These are phyloP conservation scores for Suillus hirtellus DNA, from an alignment of 768 basidiomycete genomes.

Conservation along the genomic window DNA sequence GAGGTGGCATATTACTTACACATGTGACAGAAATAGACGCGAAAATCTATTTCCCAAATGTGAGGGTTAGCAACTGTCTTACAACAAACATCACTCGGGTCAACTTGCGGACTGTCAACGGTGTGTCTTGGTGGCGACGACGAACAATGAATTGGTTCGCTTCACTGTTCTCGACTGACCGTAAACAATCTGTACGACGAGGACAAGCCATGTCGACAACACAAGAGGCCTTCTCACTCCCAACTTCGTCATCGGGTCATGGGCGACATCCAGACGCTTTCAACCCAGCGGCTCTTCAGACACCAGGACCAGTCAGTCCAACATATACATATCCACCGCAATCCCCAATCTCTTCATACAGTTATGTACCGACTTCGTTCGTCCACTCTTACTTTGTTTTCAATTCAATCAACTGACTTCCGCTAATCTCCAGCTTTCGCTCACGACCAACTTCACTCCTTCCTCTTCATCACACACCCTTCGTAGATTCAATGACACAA, in stretches of 20 bases:
- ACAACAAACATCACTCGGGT: not conserved
- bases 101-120: not conserved
- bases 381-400: slow-evolving; percentile 15
- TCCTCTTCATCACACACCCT: slow-evolving; percentile 62
- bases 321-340: slow-evolving; percentile 81
- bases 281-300: slow-evolving; percentile 51
- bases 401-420: slow-evolving; percentile 7
- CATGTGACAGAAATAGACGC: slow-evolving; percentile 10
- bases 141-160: slow-evolving; percentile 71
- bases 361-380: slow-evolving; percentile 60
- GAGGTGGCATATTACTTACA: slow-evolving; percentile 8
- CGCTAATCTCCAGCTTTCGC: slow-evolving; percentile 32
- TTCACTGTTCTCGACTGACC: slow-evolving; percentile 59
- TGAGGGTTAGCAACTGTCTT: slow-evolving; percentile 7
- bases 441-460: slow-evolving; percentile 59
- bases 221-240: slow-evolving; percentile 86
- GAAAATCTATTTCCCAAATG: slow-evolving; percentile 8
- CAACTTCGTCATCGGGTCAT: slow-evolving; percentile 65
- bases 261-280: slow-evolving; percentile 58
- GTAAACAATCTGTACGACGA: slow-evolving; percentile 49
- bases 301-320: slow-evolving; percentile 50
- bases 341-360: slow-evolving; percentile 52
- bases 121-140: slow-evolving; percentile 9
- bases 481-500: slow-evolving; percentile 40
- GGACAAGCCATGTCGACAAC: slow-evolving; percentile 75